Evolutionary conservation across 2,329 filamentous ascomycete genomes (phyloP), one percentile per base, ranked within the genome.

Genomic region (Pyricularia sp.): DNA sequence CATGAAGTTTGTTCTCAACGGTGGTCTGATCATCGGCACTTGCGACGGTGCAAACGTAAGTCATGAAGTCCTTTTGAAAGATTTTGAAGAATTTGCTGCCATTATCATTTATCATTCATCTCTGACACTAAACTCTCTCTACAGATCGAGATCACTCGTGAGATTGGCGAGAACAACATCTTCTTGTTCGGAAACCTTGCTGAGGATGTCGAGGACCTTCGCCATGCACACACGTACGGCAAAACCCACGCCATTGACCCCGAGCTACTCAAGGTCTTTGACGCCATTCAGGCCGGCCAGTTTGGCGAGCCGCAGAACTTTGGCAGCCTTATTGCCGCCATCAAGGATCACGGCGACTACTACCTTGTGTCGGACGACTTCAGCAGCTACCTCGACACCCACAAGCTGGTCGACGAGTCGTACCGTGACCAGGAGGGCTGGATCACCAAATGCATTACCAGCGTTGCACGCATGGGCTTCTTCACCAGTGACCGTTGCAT

Each of bases 1-100:
- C 87, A 99, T 99, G 95, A 99, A 99, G 81, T 99, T 99, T 79
- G 95, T 97, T 17, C 85, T 99, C 76, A 99, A 98, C 75, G 95
- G 95, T 72, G 95, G 95, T 72, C 84, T 99, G 71, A 97, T 99
- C 76, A 99, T 99, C 74, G 95, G 95, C 74, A 99, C 95, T 25
- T 97, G 94, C 77, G 95, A 99, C 76, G 95, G 95, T 77, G 95
- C 95, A 72, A 99, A 99, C 77, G 93, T 95, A 85, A 85, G 90
- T 64, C 23, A 23, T 30, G 26, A 17, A 20, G 11, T 25, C 20
- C 25, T 28, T 7, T 10, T 28, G 23, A 23, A 64, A 17, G 1
- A 1, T 28, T n/a, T 23, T 3, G 23, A 25, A 64, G 42, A n/a
- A 55, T n/a, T 55, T 3, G 3, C 42, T 55, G 9, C 17, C 7